These are phyloP conservation scores for Pseudofabraea citricarpa DNA, from an alignment of 2,329 filamentous ascomycete genomes.

Conservation along the genomic window DNA sequence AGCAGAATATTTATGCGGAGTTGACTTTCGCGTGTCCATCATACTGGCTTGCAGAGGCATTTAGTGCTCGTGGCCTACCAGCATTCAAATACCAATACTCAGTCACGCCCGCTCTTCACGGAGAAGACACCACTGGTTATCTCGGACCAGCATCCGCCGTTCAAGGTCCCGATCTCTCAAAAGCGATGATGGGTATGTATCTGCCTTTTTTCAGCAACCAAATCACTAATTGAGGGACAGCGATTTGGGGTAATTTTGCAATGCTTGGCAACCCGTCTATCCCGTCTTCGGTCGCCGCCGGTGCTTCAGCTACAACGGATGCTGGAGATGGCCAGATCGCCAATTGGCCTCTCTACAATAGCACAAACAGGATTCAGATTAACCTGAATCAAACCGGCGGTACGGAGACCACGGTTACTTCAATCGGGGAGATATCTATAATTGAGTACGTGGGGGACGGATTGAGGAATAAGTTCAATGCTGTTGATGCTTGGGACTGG, in stretches of 20 bases:
- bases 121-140: conserved; percentile 29
- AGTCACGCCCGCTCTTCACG: conserved; percentile 30
- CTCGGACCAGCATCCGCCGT: conserved; percentile 20
- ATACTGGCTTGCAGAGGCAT: conserved; percentile 47
- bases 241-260: conserved; percentile 15
- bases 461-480: conserved; percentile 4
- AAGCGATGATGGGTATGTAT: no score
- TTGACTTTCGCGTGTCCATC: conserved; percentile 47
- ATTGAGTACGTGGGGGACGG: conserved; percentile 7
- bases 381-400: conserved; percentile 12
- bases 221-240: conserved; percentile 8
- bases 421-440: conserved; percentile 4
- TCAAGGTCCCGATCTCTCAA: conserved; percentile 5
- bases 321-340: conserved; percentile 5
- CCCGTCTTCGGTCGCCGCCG: background rate
- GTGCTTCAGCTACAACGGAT: conserved; percentile 3
- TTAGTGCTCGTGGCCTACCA: conserved; percentile 22
- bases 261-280: conserved; percentile 8
- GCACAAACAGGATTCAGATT: conserved; percentile 4
- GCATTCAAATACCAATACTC: conserved; percentile 41
- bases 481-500: conserved; percentile 14
- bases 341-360: conserved; percentile 4
- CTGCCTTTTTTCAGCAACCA: no score
- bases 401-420: background rate
- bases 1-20: conserved; percentile 47